A percentile compares a stretch with the other conserved stretches of the same genome.
Evolutionary conservation across 495 filamentous ascomycete genomes (phyloP).

Genomic region (Polyplosphaeria fusca): DNA sequence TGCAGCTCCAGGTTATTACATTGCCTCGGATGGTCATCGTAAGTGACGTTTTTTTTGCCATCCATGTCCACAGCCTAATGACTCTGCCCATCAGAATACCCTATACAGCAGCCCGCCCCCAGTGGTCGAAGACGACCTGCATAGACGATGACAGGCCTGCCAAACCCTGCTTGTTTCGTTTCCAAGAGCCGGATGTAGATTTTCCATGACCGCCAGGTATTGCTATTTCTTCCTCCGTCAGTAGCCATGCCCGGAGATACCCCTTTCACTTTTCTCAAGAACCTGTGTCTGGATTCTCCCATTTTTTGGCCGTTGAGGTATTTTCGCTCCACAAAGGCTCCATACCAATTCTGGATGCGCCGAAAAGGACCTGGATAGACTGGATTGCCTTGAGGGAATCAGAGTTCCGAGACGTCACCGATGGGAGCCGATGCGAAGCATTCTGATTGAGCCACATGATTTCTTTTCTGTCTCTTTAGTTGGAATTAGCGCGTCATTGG

Average conservation of each 20-base stretch:
- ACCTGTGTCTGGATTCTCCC: conserved; percentile 13
- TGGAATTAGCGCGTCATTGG: conserved; percentile 4
- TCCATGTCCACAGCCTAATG: conserved; percentile 1
- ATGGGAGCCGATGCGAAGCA: neutral
- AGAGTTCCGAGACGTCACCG: neutral
- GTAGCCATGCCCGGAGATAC: conserved; percentile 21
- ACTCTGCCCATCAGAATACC: conserved; percentile 23
- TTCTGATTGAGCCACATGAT: too few relatives aligned
- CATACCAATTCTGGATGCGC: neutral
- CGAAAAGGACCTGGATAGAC: conserved; percentile 18
- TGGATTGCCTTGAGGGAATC: conserved; percentile 1
- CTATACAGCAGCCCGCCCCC: conserved; percentile 5
- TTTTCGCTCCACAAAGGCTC: neutral
- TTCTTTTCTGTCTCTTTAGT: neutral
- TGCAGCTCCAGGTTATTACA: conserved; percentile 29
- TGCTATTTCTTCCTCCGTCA: conserved; percentile 21
- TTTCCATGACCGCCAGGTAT: conserved; percentile 25
- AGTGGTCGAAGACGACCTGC: too few relatives aligned
- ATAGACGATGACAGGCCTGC: neutral
- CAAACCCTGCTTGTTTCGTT: conserved; percentile 5
- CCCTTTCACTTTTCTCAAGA: conserved; percentile 10
- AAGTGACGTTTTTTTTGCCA: conserved; percentile 2
- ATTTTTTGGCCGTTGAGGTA: neutral
- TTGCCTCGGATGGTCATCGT: conserved; percentile 33
- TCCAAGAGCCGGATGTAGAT: conserved; percentile 21